These are phyloP conservation scores for Metarhizium brunneum DNA, from an alignment of 2,329 filamentous ascomycete genomes.

Conservation along the genomic window DNA sequence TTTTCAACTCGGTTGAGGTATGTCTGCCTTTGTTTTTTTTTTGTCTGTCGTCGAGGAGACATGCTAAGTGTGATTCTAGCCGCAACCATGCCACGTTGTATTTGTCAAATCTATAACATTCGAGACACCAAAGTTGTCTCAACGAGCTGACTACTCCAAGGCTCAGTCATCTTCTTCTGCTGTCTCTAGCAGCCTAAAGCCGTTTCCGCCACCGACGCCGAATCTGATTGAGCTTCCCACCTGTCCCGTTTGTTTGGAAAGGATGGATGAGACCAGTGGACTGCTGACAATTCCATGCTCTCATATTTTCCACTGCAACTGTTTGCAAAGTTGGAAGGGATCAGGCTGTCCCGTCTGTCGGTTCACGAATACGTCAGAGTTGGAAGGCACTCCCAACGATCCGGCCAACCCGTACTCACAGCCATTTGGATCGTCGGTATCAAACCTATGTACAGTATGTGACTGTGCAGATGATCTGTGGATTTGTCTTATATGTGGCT, in stretches of 20 bases:
- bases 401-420: constrained; percentile 39
- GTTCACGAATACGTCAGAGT: constrained; percentile 53
- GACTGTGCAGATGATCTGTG: constrained; percentile 76
- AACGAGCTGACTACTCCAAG: constrained; percentile 49
- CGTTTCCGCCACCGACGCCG: constrained; percentile 61
- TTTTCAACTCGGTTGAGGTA: constrained; percentile 88
- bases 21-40: constrained; percentile 6
- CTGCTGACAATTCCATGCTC: constrained; percentile 94
- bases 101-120: constrained; percentile 91
- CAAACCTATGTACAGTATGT: constrained; percentile 73
- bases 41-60: not conserved
- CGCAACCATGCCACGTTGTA: constrained; percentile 89
- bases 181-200: constrained; percentile 40
- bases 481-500: constrained; percentile 92
- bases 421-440: constrained; percentile 49
- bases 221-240: constrained; percentile 86
- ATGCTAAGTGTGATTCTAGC: constrained; percentile 31
- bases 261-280: constrained; percentile 96
- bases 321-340: constrained; percentile 91
- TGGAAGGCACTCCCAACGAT: constrained; percentile 27
- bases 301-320: constrained; percentile 95
- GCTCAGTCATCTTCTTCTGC: constrained; percentile 31
- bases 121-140: constrained; percentile 46
- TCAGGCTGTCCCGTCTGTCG: constrained; percentile 90
- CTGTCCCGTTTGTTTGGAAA: constrained; percentile 90